Conservation (phyloP, 2,329 filamentous ascomycete species). For the Dothistroma septosporum region DNA sequence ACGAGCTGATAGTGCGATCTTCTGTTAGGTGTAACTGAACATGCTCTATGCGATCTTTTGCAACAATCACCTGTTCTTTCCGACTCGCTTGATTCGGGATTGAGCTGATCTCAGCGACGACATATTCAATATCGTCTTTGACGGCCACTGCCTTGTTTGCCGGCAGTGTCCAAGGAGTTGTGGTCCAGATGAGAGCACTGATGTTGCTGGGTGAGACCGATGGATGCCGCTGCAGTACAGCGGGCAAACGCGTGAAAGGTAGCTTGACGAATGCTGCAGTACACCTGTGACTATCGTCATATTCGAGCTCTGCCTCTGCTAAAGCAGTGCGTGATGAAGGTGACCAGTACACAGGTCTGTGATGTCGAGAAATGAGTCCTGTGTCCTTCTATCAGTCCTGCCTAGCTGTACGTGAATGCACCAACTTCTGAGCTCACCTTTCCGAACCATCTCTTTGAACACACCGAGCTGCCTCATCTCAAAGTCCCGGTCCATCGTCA, state of each 20-base stretch:
- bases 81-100: background rate
- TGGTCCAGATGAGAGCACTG: slow-evolving; percentile 94
- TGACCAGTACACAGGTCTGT: slow-evolving; percentile 85
- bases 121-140: slow-evolving; percentile 69
- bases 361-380: slow-evolving; percentile 70
- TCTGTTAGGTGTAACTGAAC: slow-evolving; percentile 49
- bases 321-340: slow-evolving; percentile 73
- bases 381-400: slow-evolving; percentile 4
- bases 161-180: slow-evolving; percentile 94
- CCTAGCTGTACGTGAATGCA: background rate
- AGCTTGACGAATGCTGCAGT: slow-evolving; percentile 76
- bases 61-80: slow-evolving; percentile 59
- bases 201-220: slow-evolving; percentile 50
- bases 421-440: slow-evolving; percentile 35
- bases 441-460: slow-evolving; percentile 70
- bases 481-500: slow-evolving; percentile 72
- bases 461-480: slow-evolving; percentile 71
- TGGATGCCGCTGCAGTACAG: slow-evolving; percentile 36
- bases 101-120: slow-evolving; percentile 25
- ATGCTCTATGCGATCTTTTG: slow-evolving; percentile 63
- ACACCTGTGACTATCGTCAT: slow-evolving; percentile 69
- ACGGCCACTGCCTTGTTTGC: slow-evolving; percentile 89
- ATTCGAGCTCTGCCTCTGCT: slow-evolving; percentile 81
- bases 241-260: slow-evolving; percentile 54
- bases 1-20: slow-evolving; percentile 42